A percentile compares a stretch with the other conserved stretches of the same genome.
Conservation (phyloP, 2,329 filamentous ascomycete species). For the Trichoderma sp. region DNA sequence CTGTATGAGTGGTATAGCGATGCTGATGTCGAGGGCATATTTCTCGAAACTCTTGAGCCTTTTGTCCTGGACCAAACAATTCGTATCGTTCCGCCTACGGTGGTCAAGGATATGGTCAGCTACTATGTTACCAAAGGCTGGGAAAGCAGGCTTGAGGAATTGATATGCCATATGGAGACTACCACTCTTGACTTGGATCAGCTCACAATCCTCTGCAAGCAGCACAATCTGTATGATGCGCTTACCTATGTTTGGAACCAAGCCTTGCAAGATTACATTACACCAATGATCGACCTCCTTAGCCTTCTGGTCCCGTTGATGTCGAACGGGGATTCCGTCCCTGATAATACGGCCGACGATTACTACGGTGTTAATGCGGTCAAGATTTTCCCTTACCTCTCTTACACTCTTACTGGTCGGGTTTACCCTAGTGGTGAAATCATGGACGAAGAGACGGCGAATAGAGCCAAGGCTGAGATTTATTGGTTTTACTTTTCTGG, state of each 20-base stretch:
- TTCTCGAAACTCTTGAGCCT: constrained; percentile 83
- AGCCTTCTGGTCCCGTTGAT: constrained; percentile 62
- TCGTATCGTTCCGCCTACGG: constrained; percentile 70
- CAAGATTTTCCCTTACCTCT: constrained; percentile 93
- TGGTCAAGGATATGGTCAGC: constrained; percentile 81
- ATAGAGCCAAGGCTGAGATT: constrained; percentile 77
- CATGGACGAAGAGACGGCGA: constrained; percentile 70
- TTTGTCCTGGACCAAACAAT: constrained; percentile 80
- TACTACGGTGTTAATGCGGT: constrained; percentile 68
- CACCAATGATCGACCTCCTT: constrained; percentile 81
- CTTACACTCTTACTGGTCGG: constrained; percentile 83
- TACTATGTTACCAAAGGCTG: constrained; percentile 76
- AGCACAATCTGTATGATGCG: constrained; percentile 89
- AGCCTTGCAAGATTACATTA: constrained; percentile 83
- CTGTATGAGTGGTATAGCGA: constrained; percentile 90
- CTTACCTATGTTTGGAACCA: constrained; percentile 97
- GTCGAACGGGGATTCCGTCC: constrained; percentile 52
- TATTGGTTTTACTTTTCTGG: constrained; percentile 95
- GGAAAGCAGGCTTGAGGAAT: constrained; percentile 80
- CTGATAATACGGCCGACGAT: constrained; percentile 57
- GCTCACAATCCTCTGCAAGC: constrained; percentile 84
- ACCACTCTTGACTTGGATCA: constrained; percentile 91
- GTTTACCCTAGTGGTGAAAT: constrained; percentile 83
- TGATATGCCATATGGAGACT: constrained; percentile 91
- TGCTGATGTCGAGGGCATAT: constrained; percentile 66